Evolutionary conservation across 805 yeast genomes (phyloP).

Genomic region (Ogataea nakhonphanomensis): DNA sequence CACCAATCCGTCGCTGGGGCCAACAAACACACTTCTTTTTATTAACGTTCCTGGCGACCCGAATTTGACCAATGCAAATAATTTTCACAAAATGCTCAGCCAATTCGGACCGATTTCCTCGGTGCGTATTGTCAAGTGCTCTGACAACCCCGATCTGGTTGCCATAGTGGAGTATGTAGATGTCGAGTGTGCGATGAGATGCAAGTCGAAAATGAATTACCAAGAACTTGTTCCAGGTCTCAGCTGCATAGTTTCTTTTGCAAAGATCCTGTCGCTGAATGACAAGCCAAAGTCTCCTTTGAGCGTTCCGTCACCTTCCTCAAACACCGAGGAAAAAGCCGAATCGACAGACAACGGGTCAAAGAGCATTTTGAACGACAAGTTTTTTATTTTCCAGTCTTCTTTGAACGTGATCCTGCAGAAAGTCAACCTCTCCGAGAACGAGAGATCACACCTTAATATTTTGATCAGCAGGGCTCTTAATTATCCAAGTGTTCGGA

Average conservation of each 20-base stretch:
- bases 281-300: constrained; percentile 10
- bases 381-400: constrained; percentile 19
- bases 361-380: constrained; percentile 23
- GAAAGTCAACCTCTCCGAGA: constrained; percentile 36
- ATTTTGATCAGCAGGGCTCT: constrained; percentile 45
- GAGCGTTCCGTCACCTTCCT: constrained; percentile 12
- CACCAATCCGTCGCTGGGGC: constrained; percentile 67
- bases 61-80: constrained; percentile 45
- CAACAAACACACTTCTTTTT: constrained; percentile 72
- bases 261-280: constrained; percentile 49
- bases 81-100: constrained; percentile 48
- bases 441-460: constrained; percentile 41
- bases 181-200: constrained; percentile 72
- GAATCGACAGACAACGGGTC: constrained; percentile 12
- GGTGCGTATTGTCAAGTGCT: constrained; percentile 53
- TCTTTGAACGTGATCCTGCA: constrained; percentile 15
- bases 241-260: constrained; percentile 78
- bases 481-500: constrained; percentile 40
- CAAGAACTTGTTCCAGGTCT: constrained; percentile 79
- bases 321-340: constrained; percentile 15
- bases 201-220: constrained; percentile 75
- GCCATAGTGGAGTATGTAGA: constrained; percentile 72
- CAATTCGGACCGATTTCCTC: constrained; percentile 61
- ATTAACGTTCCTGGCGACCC: constrained; percentile 66
- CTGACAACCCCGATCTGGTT: constrained; percentile 31